Evolutionary conservation across 768 basidiomycete genomes (phyloP).

Genomic region (Podaxis pistillaris): DNA sequence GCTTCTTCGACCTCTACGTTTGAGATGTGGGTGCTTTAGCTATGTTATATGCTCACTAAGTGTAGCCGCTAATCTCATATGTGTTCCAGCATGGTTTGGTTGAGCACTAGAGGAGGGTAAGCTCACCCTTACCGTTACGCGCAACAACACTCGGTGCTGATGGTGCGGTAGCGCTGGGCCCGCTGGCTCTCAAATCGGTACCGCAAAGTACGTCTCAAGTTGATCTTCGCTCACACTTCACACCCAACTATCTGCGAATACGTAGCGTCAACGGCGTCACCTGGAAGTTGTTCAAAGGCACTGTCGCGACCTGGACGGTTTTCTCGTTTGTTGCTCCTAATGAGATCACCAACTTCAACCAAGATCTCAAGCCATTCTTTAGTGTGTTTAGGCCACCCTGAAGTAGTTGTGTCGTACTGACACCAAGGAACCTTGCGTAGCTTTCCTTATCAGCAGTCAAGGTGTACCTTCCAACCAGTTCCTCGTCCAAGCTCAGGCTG

Average conservation of each 20-base stretch:
- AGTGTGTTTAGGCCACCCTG: slow-evolving; percentile 17
- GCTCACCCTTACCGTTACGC: background rate
- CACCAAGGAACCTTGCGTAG: slow-evolving; percentile 15
- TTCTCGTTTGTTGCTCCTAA: slow-evolving; percentile 34
- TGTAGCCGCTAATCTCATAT: background rate
- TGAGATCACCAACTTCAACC: slow-evolving; percentile 33
- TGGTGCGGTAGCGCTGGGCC: slow-evolving; percentile 24
- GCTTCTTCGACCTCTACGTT: slow-evolving; percentile 29
- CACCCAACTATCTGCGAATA: background rate
- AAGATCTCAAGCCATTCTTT: slow-evolving; percentile 33
- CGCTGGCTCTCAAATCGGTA: slow-evolving; percentile 31
- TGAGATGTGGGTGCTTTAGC: slow-evolving; percentile 25
- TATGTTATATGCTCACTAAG: background rate
- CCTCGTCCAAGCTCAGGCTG: slow-evolving; percentile 34
- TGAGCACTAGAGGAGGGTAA: slow-evolving; percentile 33
- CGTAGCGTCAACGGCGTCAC: slow-evolving; percentile 23
- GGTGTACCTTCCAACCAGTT: slow-evolving; percentile 31
- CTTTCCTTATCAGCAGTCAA: slow-evolving; percentile 27
- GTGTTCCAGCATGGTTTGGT: slow-evolving; percentile 31
- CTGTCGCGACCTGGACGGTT: slow-evolving; percentile 30
- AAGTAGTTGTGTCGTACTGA: background rate
- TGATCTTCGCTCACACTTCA: background rate
- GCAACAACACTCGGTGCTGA: background rate
- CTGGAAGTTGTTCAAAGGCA: slow-evolving; percentile 33
- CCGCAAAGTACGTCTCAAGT: slow-evolving; percentile 23